These are phyloP conservation scores for Euphrasia arctica DNA, from an alignment of 305 asterid genomes.

Conservation along the genomic window DNA sequence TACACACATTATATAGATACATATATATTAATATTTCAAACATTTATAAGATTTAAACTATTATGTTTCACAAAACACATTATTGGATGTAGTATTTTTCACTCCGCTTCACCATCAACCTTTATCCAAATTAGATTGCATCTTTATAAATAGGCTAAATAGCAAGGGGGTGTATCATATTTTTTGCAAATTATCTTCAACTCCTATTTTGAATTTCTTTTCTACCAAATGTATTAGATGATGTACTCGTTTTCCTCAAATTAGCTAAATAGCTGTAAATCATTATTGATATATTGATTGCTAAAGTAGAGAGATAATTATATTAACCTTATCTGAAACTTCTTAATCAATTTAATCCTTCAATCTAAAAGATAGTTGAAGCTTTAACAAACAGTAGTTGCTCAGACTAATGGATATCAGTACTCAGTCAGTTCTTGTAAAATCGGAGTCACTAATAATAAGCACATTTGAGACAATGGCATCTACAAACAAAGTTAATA, in stretches of 20 bases:
- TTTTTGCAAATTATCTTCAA: not conserved
- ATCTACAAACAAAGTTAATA: not conserved
- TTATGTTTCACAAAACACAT: too few species aligned
- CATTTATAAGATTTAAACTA: too few species aligned
- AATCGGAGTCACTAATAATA: not conserved
- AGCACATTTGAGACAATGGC: not conserved
- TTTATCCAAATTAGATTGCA: not conserved
- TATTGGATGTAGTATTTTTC: not conserved
- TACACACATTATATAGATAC: too few species aligned
- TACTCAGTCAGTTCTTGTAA: not conserved
- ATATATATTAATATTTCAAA: too few species aligned
- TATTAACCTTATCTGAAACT: not conserved
- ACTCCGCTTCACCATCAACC: not conserved
- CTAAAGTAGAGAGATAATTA: not conserved
- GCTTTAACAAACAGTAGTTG: not conserved
- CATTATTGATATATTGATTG: not conserved
- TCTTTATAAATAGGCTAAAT: not conserved
- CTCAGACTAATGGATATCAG: not conserved
- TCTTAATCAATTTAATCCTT: not conserved
- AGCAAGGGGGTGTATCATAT: not conserved
- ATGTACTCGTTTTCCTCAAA: not conserved
- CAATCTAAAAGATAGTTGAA: not conserved
- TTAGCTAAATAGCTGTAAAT: not conserved
- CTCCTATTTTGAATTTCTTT: not conserved
- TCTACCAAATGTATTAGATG: not conserved